Conservation (phyloP, 78 protist species). For the Dictyostelium citrinum region DNA sequence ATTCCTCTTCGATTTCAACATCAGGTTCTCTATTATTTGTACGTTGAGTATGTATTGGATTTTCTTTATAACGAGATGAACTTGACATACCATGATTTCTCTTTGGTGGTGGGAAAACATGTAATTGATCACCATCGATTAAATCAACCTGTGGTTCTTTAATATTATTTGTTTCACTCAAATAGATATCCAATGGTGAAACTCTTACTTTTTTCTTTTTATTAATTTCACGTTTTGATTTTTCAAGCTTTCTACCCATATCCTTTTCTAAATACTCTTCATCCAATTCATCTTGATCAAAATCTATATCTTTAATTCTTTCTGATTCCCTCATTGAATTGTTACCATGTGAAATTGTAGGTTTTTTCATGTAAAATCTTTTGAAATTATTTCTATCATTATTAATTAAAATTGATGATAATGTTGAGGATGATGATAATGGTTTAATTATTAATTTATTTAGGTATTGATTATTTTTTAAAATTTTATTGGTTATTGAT, state of each 20-base stretch:
- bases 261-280: neutral
- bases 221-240: slow-evolving; percentile 1
- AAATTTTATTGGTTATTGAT: neutral
- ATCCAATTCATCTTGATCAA: neutral
- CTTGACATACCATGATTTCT: neutral
- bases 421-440: neutral
- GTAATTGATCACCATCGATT: neutral
- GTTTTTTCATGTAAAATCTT: neutral
- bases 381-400: neutral
- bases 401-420: neutral
- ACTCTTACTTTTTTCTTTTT: neutral
- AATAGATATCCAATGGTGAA: neutral
- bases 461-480: neutral
- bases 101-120: neutral
- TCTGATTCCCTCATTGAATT: too few species aligned
- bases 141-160: neutral
- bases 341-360: neutral
- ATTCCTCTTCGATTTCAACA: neutral
- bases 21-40: neutral
- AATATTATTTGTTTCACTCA: neutral
- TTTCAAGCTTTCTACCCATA: neutral
- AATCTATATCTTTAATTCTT: neutral
- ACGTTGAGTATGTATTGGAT: neutral
- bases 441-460: neutral
- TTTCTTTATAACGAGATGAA: neutral